Percentiles rank a stretch among this genome's conserved stretches.
phyloP scores from a whole-genome alignment of 2,329 filamentous ascomycete genomes.

The Colletotrichum chrysophilum region DNA sequence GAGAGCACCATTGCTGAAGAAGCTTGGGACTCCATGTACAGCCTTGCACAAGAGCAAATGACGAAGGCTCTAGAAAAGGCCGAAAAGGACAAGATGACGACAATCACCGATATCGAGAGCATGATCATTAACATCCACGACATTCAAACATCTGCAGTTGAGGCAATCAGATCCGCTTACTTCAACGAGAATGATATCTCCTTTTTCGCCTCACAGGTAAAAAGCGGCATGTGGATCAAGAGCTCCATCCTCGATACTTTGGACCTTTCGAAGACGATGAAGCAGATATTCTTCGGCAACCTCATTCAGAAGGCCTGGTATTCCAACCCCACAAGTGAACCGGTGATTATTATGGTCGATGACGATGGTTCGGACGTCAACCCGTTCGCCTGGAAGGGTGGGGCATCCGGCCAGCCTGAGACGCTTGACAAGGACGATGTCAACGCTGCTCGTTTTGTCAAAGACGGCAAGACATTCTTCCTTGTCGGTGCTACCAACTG shows the following conservation, averaged over 20 bases:
- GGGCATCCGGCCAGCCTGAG: not conserved
- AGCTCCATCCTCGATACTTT: not conserved
- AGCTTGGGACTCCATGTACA: not conserved
- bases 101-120: not conserved
- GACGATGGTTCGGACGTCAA: not conserved
- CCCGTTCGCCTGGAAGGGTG: not conserved
- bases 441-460: not conserved
- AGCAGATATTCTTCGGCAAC: not conserved
- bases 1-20: not conserved
- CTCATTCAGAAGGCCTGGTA: not conserved
- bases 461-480: not conserved
- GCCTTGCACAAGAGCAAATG: not conserved
- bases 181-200: not conserved
- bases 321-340: not conserved
- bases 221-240: not conserved
- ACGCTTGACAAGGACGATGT: not conserved
- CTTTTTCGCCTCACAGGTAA: not conserved
- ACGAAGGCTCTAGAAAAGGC: not conserved
- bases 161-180: not conserved
- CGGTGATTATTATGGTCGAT: not conserved
- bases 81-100: not conserved
- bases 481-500: not conserved
- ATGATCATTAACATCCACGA: not conserved
- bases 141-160: not conserved
- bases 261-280: not conserved